Conservation (phyloP, 768 basidiomycete genomes). For the Trametes sanguinea region DNA sequence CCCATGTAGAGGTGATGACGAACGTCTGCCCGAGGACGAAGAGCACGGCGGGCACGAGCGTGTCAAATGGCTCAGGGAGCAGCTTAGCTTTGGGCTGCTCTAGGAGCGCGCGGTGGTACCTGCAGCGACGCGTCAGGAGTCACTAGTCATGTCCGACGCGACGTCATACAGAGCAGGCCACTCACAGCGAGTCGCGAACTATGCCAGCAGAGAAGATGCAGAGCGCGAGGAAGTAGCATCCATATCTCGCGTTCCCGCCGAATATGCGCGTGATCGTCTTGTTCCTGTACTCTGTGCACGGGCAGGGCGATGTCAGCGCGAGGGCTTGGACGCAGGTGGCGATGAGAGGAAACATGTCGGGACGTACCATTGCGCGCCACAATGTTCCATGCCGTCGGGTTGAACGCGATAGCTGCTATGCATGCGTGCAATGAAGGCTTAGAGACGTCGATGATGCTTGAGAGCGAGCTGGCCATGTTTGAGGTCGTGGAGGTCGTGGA, state of each 20-base stretch:
- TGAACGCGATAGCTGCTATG: conserved; percentile 78
- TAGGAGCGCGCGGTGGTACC: conserved; percentile 72
- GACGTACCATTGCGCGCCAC: conserved; percentile 85
- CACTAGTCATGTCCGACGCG: background rate
- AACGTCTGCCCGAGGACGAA: conserved; percentile 80
- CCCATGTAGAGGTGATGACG: conserved; percentile 86
- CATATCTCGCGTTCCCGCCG: conserved; percentile 68
- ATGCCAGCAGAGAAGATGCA: conserved; percentile 87
- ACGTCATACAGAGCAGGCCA: conserved; percentile 19
- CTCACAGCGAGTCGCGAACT: conserved; percentile 83
- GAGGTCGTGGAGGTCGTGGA: conserved; percentile 4
- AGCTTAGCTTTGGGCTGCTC: conserved; percentile 73
- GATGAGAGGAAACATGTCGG: background rate
- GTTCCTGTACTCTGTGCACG: conserved; percentile 67
- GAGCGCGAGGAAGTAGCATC: conserved; percentile 85
- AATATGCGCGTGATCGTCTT: conserved; percentile 86
- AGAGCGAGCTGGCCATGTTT: conserved; percentile 31
- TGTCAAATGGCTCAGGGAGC: conserved; percentile 66
- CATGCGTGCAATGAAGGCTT: conserved; percentile 67
- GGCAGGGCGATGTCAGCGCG: conserved; percentile 27
- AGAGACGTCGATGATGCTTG: conserved; percentile 53
- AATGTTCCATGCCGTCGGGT: conserved; percentile 95
- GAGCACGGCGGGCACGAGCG: conserved; percentile 57
- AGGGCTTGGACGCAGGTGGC: background rate
- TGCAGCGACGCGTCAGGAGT: conserved; percentile 31